phyloP scores from a whole-genome alignment of 148 eudicot genomes.

The Camellia japonica region DNA sequence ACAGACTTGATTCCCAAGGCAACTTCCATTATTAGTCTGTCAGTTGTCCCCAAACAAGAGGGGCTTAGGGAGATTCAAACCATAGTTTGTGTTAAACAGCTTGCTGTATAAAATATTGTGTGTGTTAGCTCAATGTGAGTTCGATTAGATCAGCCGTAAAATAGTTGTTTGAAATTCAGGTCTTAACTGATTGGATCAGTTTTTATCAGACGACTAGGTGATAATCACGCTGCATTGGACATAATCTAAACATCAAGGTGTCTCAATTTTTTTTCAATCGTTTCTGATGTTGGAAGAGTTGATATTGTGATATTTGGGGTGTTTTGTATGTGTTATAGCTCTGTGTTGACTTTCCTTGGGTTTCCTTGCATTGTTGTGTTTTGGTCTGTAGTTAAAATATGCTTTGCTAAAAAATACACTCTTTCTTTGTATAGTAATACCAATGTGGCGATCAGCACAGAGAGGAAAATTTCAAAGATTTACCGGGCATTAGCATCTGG shows the following conservation, averaged over 20 bases:
- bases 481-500: constrained; percentile 83
- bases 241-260: background rate
- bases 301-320: background rate
- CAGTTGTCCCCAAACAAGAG: background rate
- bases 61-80: background rate
- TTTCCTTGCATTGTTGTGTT: constrained; percentile 3
- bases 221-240: background rate
- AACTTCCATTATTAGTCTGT: background rate
- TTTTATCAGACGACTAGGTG: background rate
- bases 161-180: background rate
- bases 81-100: background rate
- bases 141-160: background rate
- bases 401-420: background rate
- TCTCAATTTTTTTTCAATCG: background rate
- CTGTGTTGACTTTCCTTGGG: background rate
- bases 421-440: constrained; percentile 32
- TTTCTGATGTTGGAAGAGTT: background rate
- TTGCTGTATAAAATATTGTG: background rate
- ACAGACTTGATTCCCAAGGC: background rate
- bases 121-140: background rate
- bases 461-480: constrained; percentile 62
- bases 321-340: background rate
- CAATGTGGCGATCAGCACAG: constrained; percentile 20
- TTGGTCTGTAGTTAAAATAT: background rate
- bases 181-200: background rate